A percentile compares a stretch with the other conserved stretches of the same genome.
Evolutionary conservation across 352 stramenopile genomes (phyloP).

Genomic region (Phytophthora colocasiae): DNA sequence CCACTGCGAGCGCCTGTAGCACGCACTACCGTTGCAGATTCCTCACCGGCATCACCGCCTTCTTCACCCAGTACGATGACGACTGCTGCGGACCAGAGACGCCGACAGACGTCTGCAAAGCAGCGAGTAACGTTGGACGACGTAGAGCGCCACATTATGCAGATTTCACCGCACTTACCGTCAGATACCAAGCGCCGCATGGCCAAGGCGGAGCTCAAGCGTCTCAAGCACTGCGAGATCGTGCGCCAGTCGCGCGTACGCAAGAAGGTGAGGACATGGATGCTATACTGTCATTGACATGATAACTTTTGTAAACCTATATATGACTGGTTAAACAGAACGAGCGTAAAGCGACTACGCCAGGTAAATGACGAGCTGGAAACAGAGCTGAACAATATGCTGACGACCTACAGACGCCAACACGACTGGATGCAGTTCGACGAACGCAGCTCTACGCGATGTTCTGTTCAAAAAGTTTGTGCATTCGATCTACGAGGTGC

Average conservation of each 20-base stretch:
- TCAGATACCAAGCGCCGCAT: slow-evolving; percentile 55
- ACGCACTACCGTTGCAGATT: not conserved
- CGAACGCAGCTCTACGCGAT: slow-evolving; percentile 52
- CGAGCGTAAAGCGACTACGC: slow-evolving; percentile 62
- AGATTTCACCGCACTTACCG: slow-evolving; percentile 50
- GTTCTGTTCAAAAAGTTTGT: slow-evolving; percentile 74
- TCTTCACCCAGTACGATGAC: not conserved
- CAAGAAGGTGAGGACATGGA: slow-evolving; percentile 56
- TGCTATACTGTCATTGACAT: not conserved
- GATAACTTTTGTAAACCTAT: not conserved
- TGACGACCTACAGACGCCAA: slow-evolving; percentile 42
- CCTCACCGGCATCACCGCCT: not conserved
- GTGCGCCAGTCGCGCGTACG: slow-evolving; percentile 81
- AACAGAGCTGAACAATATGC: slow-evolving; percentile 42
- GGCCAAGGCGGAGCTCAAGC: slow-evolving; percentile 74
- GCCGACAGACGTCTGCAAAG: slow-evolving; percentile 29
- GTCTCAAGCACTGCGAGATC: slow-evolving; percentile 81
- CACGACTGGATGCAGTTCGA: slow-evolving; percentile 67
- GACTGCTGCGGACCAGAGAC: slow-evolving; percentile 1
- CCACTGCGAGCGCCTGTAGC: not conserved
- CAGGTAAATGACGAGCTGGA: slow-evolving; percentile 71
- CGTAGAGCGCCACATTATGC: slow-evolving; percentile 61
- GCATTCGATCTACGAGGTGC: slow-evolving; percentile 80
- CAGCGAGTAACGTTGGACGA: slow-evolving; percentile 60
- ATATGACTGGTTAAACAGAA: slow-evolving; percentile 19